Evolutionary conservation across 495 filamentous ascomycete genomes (phyloP).

Genomic region (Acidomyces sp.): DNA sequence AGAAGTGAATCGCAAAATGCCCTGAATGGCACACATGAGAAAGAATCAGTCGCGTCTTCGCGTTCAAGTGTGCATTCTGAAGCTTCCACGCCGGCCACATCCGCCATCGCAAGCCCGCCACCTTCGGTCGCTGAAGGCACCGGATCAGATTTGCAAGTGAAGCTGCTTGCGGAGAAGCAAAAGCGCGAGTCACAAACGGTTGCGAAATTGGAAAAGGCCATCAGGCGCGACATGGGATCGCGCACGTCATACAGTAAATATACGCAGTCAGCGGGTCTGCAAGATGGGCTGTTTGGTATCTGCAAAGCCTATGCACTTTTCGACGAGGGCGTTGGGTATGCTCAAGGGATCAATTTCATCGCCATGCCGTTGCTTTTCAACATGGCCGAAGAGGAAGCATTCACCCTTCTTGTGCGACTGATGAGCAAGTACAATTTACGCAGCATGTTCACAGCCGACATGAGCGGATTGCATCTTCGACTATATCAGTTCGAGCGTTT

Average conservation of each 20-base stretch:
- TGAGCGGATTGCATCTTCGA: constrained; percentile 87
- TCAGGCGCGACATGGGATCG: constrained; percentile 78
- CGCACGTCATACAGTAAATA: constrained; percentile 94
- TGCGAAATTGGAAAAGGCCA: constrained; percentile 78
- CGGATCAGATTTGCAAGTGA: constrained; percentile 50
- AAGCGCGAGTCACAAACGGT: constrained; percentile 60
- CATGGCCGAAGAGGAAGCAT: constrained; percentile 96
- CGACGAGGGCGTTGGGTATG: constrained; percentile 89
- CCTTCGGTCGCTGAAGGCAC: constrained; percentile 39
- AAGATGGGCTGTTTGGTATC: constrained; percentile 86
- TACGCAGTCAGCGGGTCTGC: constrained; percentile 71
- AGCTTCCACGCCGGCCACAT: constrained; percentile 50
- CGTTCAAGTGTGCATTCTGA: constrained; percentile 76
- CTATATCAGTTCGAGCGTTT: constrained; percentile 92
- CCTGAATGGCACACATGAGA: constrained; percentile 39
- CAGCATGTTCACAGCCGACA: constrained; percentile 87
- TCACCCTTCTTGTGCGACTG: constrained; percentile 77
- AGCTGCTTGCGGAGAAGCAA: constrained; percentile 52
- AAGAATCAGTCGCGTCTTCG: constrained; percentile 51
- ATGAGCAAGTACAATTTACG: constrained; percentile 96
- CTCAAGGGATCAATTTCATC: constrained; percentile 98
- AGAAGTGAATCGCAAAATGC: constrained; percentile 7
- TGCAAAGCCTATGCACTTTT: constrained; percentile 97
- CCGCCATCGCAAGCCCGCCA: constrained; percentile 45
- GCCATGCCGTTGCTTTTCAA: constrained; percentile 97